Base-by-base conservation (phyloP, 495 filamentous ascomycete species). In the Hypoxylon subgilvum region DNA sequence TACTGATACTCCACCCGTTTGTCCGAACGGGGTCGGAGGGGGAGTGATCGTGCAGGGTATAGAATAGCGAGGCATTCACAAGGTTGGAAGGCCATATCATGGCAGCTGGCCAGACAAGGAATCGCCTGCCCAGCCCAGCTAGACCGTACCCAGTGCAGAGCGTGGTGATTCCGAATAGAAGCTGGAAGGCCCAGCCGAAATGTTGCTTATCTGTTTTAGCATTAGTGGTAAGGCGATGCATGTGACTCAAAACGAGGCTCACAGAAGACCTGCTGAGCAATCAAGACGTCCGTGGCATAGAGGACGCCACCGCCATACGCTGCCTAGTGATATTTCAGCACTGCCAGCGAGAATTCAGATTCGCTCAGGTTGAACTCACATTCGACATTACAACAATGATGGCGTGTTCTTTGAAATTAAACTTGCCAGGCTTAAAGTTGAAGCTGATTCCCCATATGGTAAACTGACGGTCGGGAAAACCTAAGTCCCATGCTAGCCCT, bases 321-420 rank as follows among this genome's bases (percentile, higher is more conserved):
- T 34, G 66, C 66, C 57, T 70, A 13, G 18, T 49, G 16, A 40
- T 23, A 7, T 27, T 28, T 63, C n/a, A 63, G 53, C 19, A 38
- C 19, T 3, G 21, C 14, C 12, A 4, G 17, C 13, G n/a, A 13
- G 18, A 27, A 16, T 35, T 5, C 14, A 39, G 10, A 31, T 8
- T 27, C 23, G 23, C n/a, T n/a, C n/a, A n/a, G n/a, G 1, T 30
- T 32, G 1, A 13, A 40, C 71, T 71, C 65, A 82, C 81, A 65
- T 83, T 84, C 0, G 83, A 82, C 87, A 90, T 91, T 57, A 88
- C 84, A 14, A 86, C 86, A 63, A 91, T 89, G 48, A 91, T 69
- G 18, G 85, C 85, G 77, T 91, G 88, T 68, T 91, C 88, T 65
- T 91, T 91, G 70, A 86, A 84, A 69, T 90, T 91, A 70, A 91